A percentile compares a stretch with the other conserved stretches of the same genome.
phyloP scores from a whole-genome alignment of 2,329 filamentous ascomycete genomes.

The Aureobasidium sp. region DNA sequence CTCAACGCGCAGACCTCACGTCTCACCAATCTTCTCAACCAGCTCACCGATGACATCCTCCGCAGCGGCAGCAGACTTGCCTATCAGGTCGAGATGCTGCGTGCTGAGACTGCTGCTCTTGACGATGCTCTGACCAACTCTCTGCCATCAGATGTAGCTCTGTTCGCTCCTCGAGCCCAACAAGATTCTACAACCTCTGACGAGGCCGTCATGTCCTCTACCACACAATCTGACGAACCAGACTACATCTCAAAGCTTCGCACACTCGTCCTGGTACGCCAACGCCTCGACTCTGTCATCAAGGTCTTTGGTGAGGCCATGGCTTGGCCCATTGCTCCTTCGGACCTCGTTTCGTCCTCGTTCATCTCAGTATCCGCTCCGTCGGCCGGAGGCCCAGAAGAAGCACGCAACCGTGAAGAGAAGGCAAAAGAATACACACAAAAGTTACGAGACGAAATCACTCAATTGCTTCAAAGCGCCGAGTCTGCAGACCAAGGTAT shows the following conservation, averaged over 20 bases:
- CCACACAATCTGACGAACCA: slow-evolving; percentile 21
- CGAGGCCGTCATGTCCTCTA: slow-evolving; percentile 6
- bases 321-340: slow-evolving; percentile 88
- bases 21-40: slow-evolving; percentile 72
- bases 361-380: slow-evolving; percentile 88
- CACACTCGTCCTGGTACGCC: slow-evolving; percentile 72
- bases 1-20: slow-evolving; percentile 83
- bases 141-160: slow-evolving; percentile 62
- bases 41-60: slow-evolving; percentile 90
- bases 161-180: slow-evolving; percentile 48
- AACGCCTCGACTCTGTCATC: slow-evolving; percentile 81
- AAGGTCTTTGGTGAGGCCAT: slow-evolving; percentile 90
- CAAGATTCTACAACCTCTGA: slow-evolving; percentile 1
- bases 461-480: slow-evolving; percentile 52
- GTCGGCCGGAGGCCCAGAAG: slow-evolving; percentile 52
- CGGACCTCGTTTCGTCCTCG: slow-evolving; percentile 76
- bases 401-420: slow-evolving; percentile 67
- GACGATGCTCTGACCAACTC: slow-evolving; percentile 70
- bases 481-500: slow-evolving; percentile 58
- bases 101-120: slow-evolving; percentile 79
- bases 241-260: slow-evolving; percentile 69
- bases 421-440: slow-evolving; percentile 77
- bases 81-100: slow-evolving; percentile 87
- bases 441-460: slow-evolving; percentile 64
- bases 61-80: slow-evolving; percentile 80